Conservation (phyloP, 805 yeast species). For the Trichomonascus vanleenenianus region DNA sequence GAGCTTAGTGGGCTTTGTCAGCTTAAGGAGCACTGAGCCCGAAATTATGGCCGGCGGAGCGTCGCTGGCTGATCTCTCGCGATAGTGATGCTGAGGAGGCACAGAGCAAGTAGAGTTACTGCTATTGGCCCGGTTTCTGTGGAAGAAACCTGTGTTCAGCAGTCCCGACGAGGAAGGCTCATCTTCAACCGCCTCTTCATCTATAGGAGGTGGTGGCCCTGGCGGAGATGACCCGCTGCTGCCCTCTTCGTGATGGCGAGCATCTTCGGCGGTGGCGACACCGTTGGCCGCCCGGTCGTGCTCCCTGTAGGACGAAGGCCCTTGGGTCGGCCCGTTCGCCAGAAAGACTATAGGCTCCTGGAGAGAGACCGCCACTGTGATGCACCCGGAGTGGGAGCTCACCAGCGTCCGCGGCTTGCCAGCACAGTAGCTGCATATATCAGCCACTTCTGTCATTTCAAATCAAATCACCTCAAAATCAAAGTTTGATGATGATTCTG, state of each 20-base stretch:
- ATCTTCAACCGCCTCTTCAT: not conserved
- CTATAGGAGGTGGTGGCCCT: not conserved
- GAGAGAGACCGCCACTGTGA: constrained; percentile 26
- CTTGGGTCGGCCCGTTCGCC: constrained; percentile 14
- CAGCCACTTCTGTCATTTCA: not conserved
- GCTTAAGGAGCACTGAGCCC: constrained; percentile 66
- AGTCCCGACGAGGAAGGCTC: too few species aligned
- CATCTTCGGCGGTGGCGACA: not conserved
- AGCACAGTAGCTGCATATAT: constrained; percentile 20
- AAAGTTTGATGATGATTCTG: too few species aligned
- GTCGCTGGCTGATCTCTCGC: constrained; percentile 6
- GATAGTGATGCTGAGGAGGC: constrained; percentile 3
- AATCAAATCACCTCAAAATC: too few species aligned
- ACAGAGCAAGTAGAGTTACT: not conserved
- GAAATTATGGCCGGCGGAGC: constrained; percentile 47
- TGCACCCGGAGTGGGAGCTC: constrained; percentile 26
- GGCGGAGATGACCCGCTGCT: constrained; percentile 1
- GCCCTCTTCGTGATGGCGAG: not conserved
- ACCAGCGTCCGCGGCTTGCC: constrained; percentile 26
- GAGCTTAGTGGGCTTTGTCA: constrained; percentile 64
- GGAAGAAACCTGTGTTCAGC: constrained; percentile 1
- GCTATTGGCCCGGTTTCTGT: constrained; percentile 2
- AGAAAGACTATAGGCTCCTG: constrained; percentile 28
- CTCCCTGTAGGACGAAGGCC: constrained; percentile 13
- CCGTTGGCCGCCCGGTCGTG: constrained; percentile 7